Base-by-base conservation (phyloP, 2,329 filamentous ascomycete species). In the Pochonia chlamydosporia region DNA sequence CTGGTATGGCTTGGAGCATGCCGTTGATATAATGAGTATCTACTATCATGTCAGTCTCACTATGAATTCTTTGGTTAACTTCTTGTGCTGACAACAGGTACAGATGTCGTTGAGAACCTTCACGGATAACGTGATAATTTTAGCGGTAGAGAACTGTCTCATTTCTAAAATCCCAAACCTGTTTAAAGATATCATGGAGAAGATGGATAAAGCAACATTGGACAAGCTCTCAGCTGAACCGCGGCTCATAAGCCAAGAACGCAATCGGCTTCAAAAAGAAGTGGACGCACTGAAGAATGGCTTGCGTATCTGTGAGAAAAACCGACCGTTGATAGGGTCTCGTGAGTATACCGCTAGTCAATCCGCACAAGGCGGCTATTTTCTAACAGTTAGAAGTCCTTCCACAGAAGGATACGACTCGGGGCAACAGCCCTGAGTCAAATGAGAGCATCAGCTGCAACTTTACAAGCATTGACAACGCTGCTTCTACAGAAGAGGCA, bases 21-120 rank as follows among this genome's bases (percentile, higher is more conserved):
- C 72, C 1, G 64, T 76, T 37, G 67, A 76, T 40, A 70, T 69
- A 51, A 69, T 73, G 58, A 51, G 67, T 42, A 61, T 63, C 0
- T 72, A 73, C 48, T 75, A 74, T 49, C 60, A 70, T 50, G 71
- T 74, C 52, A 43, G 46, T 31, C 7, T 40, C 8, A 16, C 23
- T 23, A 20, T 13, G 30, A 16, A 18, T 11, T 3, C 3, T 14
- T 7, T 28, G n/a, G 6, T 21, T 8, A 18, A 9, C 24, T 9
- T 40, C 20, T 25, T n/a, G n/a, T n/a, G n/a, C 20, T 8, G 24
- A 16, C 24, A 28, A 42, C 23, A 5, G 11, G 11, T 13, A 18
- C 25, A 49, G 42, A 49, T 49, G 35, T 44, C 42, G 6, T 25
- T 44, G n/a, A 21, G 43, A 21, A 49, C 42, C 18, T 49, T 49